Evolutionary conservation across 1,284 basidiomycete species (phyloP).

Genomic region (Sphaerobolus stellatus): DNA sequence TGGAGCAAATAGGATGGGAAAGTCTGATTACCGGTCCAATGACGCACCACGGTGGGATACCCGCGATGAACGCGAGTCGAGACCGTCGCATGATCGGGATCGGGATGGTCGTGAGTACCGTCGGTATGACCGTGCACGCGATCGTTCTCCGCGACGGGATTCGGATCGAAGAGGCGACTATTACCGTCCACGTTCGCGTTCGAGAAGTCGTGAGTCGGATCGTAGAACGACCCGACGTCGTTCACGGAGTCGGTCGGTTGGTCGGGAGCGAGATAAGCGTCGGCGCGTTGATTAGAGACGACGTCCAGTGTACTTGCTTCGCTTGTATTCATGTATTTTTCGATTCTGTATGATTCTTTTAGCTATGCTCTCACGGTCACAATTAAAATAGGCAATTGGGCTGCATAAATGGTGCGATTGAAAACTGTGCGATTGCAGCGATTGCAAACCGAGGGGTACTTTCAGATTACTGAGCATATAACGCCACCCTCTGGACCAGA

Average conservation of each 20-base stretch:
- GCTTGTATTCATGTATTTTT: background rate
- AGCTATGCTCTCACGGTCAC: too few relatives aligned
- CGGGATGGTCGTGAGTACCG: conserved; percentile 21
- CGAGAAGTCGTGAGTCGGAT: conserved; percentile 27
- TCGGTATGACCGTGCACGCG: conserved; percentile 3
- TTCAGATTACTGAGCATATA: background rate
- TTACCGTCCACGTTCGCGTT: conserved; percentile 23
- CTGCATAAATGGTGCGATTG: too few relatives aligned
- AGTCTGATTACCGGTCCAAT: conserved; percentile 47
- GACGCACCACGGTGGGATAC: conserved; percentile 42
- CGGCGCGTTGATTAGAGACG: conserved; percentile 34
- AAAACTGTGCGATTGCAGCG: too few relatives aligned
- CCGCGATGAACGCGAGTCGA: conserved; percentile 27
- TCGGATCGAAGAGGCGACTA: conserved; percentile 18
- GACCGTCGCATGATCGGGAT: conserved; percentile 26
- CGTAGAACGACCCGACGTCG: conserved; percentile 36
- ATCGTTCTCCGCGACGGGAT: conserved; percentile 18
- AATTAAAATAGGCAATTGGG: too few relatives aligned
- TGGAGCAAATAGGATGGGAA: conserved; percentile 37
- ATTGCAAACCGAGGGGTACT: too few relatives aligned
- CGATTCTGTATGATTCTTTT: background rate
- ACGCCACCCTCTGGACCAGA: background rate
- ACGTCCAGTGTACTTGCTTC: background rate
- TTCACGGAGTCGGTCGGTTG: conserved; percentile 44
- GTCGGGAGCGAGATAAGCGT: conserved; percentile 38